Percentiles rank a stretch among this genome's conserved stretches.
Conservation (phyloP, 2,329 filamentous ascomycete species). For the Fusarium denticulatum region DNA sequence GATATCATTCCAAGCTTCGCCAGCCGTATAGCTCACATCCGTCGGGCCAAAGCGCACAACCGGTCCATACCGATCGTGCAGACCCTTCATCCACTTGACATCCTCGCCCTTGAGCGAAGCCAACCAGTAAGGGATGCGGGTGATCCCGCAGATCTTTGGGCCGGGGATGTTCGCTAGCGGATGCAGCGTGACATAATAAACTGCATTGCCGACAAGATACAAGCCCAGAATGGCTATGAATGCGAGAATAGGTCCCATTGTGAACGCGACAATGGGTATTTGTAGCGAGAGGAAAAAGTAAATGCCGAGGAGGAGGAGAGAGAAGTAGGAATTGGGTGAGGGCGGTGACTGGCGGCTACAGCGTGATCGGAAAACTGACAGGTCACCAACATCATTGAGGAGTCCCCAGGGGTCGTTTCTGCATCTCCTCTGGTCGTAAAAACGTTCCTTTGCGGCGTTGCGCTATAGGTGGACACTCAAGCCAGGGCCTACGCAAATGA, state of each 20-base stretch:
- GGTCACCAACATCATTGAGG: background rate
- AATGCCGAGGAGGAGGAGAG: background rate
- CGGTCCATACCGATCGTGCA: conserved; percentile 19
- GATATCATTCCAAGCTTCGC: conserved; percentile 20
- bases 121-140: conserved; percentile 14
- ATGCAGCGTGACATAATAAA: conserved; percentile 16
- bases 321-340: background rate
- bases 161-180: conserved; percentile 15
- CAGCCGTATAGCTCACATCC: conserved; percentile 11
- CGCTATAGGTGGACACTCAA: background rate
- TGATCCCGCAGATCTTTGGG: conserved; percentile 14
- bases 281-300: background rate
- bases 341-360: background rate
- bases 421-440: background rate
- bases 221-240: background rate
- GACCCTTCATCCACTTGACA: conserved; percentile 3
- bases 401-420: background rate
- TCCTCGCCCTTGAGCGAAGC: background rate
- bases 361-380: background rate
- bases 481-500: background rate
- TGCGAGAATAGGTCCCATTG: background rate
- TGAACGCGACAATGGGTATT: background rate
- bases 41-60: conserved; percentile 22
- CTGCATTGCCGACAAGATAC: background rate
- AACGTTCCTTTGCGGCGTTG: background rate